Evolutionary conservation across 352 stramenopile species (phyloP).

Genomic region (Detonula confervacea): DNA sequence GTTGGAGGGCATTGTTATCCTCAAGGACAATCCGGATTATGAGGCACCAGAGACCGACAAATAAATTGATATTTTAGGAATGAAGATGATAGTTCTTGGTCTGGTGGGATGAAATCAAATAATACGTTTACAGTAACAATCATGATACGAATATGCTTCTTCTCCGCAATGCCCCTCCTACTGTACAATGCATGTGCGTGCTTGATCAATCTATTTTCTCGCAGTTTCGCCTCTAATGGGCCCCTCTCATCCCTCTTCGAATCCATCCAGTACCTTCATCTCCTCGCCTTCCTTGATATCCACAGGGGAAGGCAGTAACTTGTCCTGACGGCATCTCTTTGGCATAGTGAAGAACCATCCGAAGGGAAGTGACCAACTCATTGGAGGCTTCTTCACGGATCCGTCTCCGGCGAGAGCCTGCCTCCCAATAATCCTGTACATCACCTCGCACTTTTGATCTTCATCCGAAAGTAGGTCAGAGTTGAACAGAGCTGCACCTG

Average conservation of each 20-base stretch:
- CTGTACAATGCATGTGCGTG: too few relatives aligned
- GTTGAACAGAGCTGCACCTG: constrained; percentile 47
- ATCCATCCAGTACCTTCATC: constrained; percentile 37
- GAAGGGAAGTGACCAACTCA: constrained; percentile 58
- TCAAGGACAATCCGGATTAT: constrained; percentile 96
- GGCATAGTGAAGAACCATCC: constrained; percentile 57
- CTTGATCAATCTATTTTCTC: too few relatives aligned
- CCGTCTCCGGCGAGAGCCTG: constrained; percentile 45
- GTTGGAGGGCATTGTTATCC: constrained; percentile 98
- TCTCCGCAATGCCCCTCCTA: too few relatives aligned
- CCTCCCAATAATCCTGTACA: constrained; percentile 55
- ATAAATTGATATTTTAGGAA: constrained; percentile 14
- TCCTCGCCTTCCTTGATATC: constrained; percentile 26
- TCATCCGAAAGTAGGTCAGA: constrained; percentile 40
- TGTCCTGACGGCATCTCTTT: constrained; percentile 28
- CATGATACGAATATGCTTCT: neutral
- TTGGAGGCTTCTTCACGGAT: constrained; percentile 33
- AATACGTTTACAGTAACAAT: constrained; percentile 7
- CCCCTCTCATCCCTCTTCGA: constrained; percentile 9
- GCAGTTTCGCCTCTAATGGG: too few relatives aligned
- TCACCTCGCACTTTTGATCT: constrained; percentile 45
- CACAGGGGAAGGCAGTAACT: constrained; percentile 14
- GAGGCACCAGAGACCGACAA: constrained; percentile 54
- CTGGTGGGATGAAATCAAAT: neutral
- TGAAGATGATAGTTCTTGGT: neutral